A percentile compares a stretch with the other conserved stretches of the same genome.
phyloP scores from a whole-genome alignment of 2,329 filamentous ascomycete genomes.

The Hysterium pulicare region DNA sequence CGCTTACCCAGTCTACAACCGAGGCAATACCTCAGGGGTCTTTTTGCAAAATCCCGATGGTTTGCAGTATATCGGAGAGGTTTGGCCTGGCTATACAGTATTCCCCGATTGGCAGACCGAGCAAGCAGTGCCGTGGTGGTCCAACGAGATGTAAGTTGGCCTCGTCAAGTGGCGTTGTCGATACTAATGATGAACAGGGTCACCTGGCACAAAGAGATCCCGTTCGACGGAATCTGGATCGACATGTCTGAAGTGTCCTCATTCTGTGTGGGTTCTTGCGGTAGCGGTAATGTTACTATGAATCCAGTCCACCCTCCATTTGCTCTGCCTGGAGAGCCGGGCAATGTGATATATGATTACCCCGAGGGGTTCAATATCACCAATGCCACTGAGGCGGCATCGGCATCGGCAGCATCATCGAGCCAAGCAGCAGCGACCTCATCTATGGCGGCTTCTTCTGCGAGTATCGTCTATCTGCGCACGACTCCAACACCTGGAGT shows the following conservation, averaged over 20 bases:
- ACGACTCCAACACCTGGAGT: slow-evolving; percentile 61
- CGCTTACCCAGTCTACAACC: slow-evolving; percentile 49
- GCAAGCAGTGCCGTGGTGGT: slow-evolving; percentile 59
- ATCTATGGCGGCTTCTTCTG: slow-evolving; percentile 24
- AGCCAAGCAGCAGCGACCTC: slow-evolving; percentile 48
- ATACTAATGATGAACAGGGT: slow-evolving; percentile 16
- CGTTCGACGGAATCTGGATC: slow-evolving; percentile 57
- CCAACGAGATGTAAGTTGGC: slow-evolving; percentile 47
- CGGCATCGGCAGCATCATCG: slow-evolving; percentile 53
- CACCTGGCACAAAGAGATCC: slow-evolving; percentile 51
- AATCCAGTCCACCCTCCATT: slow-evolving; percentile 70
- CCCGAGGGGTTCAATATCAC: slow-evolving; percentile 68
- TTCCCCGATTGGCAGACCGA: slow-evolving; percentile 61
- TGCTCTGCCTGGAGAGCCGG: slow-evolving; percentile 61
- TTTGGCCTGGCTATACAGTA: slow-evolving; percentile 60
- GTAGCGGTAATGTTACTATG: slow-evolving; percentile 59
- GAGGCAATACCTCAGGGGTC: slow-evolving; percentile 47
- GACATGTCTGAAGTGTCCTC: slow-evolving; percentile 62
- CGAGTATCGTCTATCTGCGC: slow-evolving; percentile 48
- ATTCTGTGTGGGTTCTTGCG: slow-evolving; percentile 70
- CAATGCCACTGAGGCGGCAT: slow-evolving; percentile 64
- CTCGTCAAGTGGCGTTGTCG: background rate
- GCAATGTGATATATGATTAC: slow-evolving; percentile 58
- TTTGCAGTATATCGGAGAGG: slow-evolving; percentile 53
- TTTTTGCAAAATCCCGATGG: slow-evolving; percentile 56